Evolutionary conservation across 306 rosid species (phyloP), one percentile per base, ranked within the genome.

Genomic region (Casuarina cunninghamiana): DNA sequence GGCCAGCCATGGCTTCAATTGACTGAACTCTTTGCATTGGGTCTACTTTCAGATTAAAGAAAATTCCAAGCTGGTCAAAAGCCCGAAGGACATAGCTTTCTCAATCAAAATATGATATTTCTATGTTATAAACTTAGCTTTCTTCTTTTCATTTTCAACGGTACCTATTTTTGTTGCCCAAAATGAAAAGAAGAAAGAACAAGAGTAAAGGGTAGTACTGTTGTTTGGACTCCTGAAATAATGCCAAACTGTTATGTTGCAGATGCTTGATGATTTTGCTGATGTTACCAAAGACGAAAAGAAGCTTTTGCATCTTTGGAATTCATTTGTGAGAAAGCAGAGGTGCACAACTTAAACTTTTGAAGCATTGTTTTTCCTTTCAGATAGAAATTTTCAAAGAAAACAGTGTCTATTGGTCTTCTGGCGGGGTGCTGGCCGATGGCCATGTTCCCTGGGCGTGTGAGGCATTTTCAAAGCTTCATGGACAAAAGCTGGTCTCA

Each of bases 191-290:
- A 26, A 26, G 32, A 26, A 26, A 26, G 32, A 26, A 26, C 32
- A 26, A 26, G 32, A 26, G 32, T 26, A 26, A 26, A 26, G 32
- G 32, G 32, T 26, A 26, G 32, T 26, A 26, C 32, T 26, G 68
- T 44, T 44, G 66, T 53, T 65, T 41, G 44, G 69, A 21, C 70
- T 61, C 3, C 12, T 71, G 75, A 68, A 70, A 70, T 80, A 85
- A 86, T 73, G 79, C 50, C 46, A 55, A 77, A 66, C 71, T 79
- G 51, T 81, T 69, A 26, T 77, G 76, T 81, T 84, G 83, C 93
- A 95, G 99, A 95, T 95, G 99, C 99, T 95, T 69, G 99, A 95
- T 73, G 99, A 95, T 88, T 95, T 95, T 85, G 99, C 93, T 80
- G 99, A 95, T 86, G 99, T 95, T 83, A 87, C 90, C 84, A 91